These are phyloP conservation scores for Fusarium subtropicale DNA, from an alignment of 2,329 filamentous ascomycete species.

Conservation along the genomic window DNA sequence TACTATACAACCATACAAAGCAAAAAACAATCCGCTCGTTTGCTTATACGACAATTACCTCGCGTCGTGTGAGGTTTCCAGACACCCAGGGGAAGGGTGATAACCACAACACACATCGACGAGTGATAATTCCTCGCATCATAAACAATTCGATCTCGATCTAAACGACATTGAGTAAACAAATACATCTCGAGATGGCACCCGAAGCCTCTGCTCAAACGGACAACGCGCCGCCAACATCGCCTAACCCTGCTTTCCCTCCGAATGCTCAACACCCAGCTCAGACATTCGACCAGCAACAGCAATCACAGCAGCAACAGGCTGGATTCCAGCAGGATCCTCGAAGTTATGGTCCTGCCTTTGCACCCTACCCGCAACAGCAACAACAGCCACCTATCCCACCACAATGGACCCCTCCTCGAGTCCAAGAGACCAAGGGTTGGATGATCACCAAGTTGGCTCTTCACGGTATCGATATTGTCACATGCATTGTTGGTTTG, in stretches of 20 bases:
- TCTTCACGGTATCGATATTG: conserved; percentile 47
- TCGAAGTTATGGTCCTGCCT: conserved; percentile 45
- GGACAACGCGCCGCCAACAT: conserved; percentile 19
- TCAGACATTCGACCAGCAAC: conserved; percentile 17
- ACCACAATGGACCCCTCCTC: conserved; percentile 33
- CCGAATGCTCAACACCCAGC: conserved; percentile 26
- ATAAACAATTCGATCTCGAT: not conserved
- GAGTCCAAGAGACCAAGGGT: conserved; percentile 25
- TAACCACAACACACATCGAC: not conserved
- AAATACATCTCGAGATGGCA: conserved; percentile 29
- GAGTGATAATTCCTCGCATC: not conserved
- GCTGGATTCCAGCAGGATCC: conserved; percentile 40
- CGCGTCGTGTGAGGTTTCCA: not conserved
- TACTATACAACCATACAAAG: not conserved
- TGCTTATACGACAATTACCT: not conserved
- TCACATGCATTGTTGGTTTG: conserved; percentile 46
- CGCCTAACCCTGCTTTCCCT: conserved; percentile 23
- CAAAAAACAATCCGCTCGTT: not conserved
- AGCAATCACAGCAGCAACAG: conserved; percentile 18
- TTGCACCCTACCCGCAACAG: conserved; percentile 42
- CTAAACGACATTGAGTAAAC: not conserved
- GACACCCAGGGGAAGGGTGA: not conserved
- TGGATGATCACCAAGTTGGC: conserved; percentile 50
- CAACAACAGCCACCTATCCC: conserved; percentile 12
- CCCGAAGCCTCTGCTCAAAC: conserved; percentile 43